A percentile compares a stretch with the other conserved stretches of the same genome.
phyloP scores from a whole-genome alignment of 768 basidiomycete genomes.

The Kwoniella dendrophila region DNA sequence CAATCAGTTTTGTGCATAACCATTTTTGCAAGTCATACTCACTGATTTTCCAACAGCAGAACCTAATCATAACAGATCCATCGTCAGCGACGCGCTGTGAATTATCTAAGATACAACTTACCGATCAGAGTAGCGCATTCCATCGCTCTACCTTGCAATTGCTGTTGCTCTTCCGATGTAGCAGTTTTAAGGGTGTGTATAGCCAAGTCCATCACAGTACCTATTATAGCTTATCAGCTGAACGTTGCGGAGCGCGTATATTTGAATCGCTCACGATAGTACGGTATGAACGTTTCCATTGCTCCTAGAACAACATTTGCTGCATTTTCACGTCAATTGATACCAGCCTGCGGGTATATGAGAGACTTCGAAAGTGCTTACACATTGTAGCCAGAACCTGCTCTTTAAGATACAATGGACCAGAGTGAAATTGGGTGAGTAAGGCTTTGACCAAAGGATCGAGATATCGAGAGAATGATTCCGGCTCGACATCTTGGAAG shows the following conservation, averaged over 20 bases:
- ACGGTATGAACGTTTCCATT: slow-evolving; percentile 67
- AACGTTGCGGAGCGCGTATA: too few relatives aligned
- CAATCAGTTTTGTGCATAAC: too few relatives aligned
- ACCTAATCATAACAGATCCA: slow-evolving; percentile 59
- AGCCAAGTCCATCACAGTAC: slow-evolving; percentile 73
- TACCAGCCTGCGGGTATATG: background rate
- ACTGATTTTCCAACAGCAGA: slow-evolving; percentile 75
- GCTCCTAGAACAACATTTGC: slow-evolving; percentile 89
- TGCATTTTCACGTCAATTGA: slow-evolving; percentile 7
- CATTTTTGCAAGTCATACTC: background rate
- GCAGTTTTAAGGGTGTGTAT: slow-evolving; percentile 75
- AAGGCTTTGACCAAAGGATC: slow-evolving; percentile 76
- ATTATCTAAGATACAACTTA: slow-evolving; percentile 53
- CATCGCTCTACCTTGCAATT: slow-evolving; percentile 77
- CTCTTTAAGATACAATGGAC: slow-evolving; percentile 71
- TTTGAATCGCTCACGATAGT: slow-evolving; percentile 24
- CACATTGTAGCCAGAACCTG: slow-evolving; percentile 78
- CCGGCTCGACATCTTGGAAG: slow-evolving; percentile 78
- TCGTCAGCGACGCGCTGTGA: background rate
- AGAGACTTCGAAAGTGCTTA: slow-evolving; percentile 7
- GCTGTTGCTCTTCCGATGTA: slow-evolving; percentile 67
- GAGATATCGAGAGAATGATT: slow-evolving; percentile 73
- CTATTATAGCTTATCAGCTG: slow-evolving; percentile 10
- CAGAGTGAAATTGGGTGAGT: slow-evolving; percentile 21
- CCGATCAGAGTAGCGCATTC: slow-evolving; percentile 87